These are phyloP conservation scores for Lachnellula cervina DNA, from an alignment of 2,329 filamentous ascomycete genomes.

Conservation along the genomic window DNA sequence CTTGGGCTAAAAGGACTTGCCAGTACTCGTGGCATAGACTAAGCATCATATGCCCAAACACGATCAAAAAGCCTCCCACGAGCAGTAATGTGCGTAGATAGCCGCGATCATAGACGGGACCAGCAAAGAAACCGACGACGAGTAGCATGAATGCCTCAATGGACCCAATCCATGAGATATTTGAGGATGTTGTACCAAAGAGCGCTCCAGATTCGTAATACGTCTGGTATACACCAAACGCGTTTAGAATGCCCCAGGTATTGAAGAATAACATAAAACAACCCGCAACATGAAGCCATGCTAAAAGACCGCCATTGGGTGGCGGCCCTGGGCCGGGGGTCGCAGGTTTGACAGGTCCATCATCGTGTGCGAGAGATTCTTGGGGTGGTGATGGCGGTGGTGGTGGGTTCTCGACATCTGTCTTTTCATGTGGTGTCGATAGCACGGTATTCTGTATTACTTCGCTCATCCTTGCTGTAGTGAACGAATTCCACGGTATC, in stretches of 20 bases:
- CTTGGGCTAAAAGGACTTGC: slow-evolving; percentile 46
- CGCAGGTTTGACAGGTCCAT: not conserved
- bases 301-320: slow-evolving; percentile 49
- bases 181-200: slow-evolving; percentile 42
- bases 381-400: not conserved
- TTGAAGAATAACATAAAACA: slow-evolving; percentile 50
- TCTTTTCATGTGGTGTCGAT: not conserved
- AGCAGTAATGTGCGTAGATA: slow-evolving; percentile 51
- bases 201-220: slow-evolving; percentile 50
- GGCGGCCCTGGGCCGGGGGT: not conserved
- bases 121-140: slow-evolving; percentile 51
- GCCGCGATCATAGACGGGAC: slow-evolving; percentile 56
- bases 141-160: slow-evolving; percentile 46
- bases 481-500: too few species aligned
- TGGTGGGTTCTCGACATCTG: not conserved
- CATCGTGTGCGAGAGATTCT: not conserved
- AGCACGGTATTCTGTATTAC: not conserved
- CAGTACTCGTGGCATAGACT: slow-evolving; percentile 49
- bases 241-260: slow-evolving; percentile 43
- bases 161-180: slow-evolving; percentile 54
- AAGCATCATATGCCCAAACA: slow-evolving; percentile 60
- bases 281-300: slow-evolving; percentile 52
- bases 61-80: slow-evolving; percentile 47
- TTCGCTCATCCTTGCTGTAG: not conserved
- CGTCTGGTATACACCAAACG: slow-evolving; percentile 52